Evolutionary conservation across 2,329 filamentous ascomycete genomes (phyloP).

Genomic region (Cercospora sesami): DNA sequence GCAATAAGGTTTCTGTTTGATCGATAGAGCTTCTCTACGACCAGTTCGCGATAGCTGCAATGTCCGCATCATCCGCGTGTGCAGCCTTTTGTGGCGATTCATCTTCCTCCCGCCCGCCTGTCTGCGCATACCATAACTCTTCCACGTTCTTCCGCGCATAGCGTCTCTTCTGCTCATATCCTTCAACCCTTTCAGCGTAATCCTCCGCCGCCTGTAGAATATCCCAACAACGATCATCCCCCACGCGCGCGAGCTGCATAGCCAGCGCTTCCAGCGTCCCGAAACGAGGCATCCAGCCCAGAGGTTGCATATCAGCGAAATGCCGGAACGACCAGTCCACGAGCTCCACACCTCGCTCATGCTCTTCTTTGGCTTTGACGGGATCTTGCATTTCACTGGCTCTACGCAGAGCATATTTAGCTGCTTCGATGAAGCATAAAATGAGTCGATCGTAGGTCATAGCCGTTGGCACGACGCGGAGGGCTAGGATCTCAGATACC

Average conservation of each 20-base stretch:
- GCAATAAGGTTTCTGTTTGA: not conserved
- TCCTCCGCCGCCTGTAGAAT: slow-evolving; percentile 38
- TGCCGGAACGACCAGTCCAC: slow-evolving; percentile 38
- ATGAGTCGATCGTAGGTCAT: slow-evolving; percentile 64
- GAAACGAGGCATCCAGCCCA: slow-evolving; percentile 37
- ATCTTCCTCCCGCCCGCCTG: not conserved
- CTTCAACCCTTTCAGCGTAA: slow-evolving; percentile 29
- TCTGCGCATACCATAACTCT: slow-evolving; percentile 24
- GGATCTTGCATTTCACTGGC: not conserved
- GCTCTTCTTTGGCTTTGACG: not conserved
- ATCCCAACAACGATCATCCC: slow-evolving; percentile 40
- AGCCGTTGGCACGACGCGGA: slow-evolving; percentile 56
- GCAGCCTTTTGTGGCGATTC: not conserved
- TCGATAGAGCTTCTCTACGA: not conserved
- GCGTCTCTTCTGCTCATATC: slow-evolving; percentile 32
- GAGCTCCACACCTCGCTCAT: slow-evolving; percentile 27
- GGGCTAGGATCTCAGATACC: slow-evolving; percentile 60
- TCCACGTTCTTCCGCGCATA: slow-evolving; percentile 33
- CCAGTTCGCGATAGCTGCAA: not conserved
- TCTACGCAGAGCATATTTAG: slow-evolving; percentile 20
- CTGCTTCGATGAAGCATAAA: slow-evolving; percentile 50
- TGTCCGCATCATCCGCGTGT: not conserved
- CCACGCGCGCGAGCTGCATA: slow-evolving; percentile 28
- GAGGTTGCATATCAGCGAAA: slow-evolving; percentile 38
- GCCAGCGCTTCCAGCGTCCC: slow-evolving; percentile 37